Percentiles rank a stretch among this genome's conserved stretches.
Conservation (phyloP, 163 green algal species). For the Prototheca cutis region DNA sequence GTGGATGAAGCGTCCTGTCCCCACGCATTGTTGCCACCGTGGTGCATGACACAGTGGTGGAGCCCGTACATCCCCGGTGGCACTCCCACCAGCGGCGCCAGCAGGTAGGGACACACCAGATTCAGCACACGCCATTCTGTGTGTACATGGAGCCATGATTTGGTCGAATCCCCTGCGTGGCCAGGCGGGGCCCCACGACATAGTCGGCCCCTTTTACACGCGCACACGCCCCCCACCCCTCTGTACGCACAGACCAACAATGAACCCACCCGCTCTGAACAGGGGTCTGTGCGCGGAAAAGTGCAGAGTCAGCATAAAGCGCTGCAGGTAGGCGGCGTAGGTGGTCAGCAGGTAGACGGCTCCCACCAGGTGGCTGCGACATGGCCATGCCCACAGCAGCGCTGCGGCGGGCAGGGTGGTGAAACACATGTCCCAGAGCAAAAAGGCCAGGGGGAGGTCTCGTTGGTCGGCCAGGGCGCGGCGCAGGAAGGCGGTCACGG, state of each 20-base stretch:
- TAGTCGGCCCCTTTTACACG: too few relatives aligned
- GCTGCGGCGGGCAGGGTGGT: constrained; percentile 31
- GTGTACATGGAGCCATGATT: neutral
- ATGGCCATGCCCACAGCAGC: constrained; percentile 15
- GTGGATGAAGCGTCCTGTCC: constrained; percentile 66
- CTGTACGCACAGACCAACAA: too few relatives aligned
- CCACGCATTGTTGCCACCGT: constrained; percentile 61
- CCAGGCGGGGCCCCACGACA: too few relatives aligned
- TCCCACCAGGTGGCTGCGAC: constrained; percentile 41
- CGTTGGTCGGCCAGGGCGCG: constrained; percentile 33
- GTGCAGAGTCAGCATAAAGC: constrained; percentile 76
- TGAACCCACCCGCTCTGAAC: constrained; percentile 49
- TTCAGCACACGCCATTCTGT: constrained; percentile 38
- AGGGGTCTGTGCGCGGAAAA: constrained; percentile 60
- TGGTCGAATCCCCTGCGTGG: too few relatives aligned
- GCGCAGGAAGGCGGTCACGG: constrained; percentile 12
- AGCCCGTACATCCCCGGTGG: constrained; percentile 64
- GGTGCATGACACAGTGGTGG: constrained; percentile 86
- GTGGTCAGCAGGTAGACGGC: constrained; percentile 46
- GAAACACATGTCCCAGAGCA: constrained; percentile 43
- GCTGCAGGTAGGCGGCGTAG: constrained; percentile 64
- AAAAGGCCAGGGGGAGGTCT: constrained; percentile 35
- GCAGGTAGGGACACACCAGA: constrained; percentile 30
- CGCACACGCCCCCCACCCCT: too few relatives aligned
- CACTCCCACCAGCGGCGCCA: constrained; percentile 60